phyloP scores from a whole-genome alignment of 2,329 filamentous ascomycete species.

The Cladosporium sp. region DNA sequence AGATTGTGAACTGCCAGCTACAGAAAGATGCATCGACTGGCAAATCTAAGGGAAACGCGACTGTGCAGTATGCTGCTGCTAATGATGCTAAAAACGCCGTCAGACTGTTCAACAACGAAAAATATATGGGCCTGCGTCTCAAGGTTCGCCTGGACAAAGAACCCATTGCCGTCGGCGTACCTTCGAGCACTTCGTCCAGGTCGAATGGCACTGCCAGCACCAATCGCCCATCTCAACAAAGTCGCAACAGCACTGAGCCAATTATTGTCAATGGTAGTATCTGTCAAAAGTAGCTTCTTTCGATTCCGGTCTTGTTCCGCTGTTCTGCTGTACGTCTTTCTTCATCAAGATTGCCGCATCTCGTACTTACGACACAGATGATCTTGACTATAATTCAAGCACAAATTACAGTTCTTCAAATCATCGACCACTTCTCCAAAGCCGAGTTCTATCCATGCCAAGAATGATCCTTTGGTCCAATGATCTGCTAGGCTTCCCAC shows the following conservation, averaged over 20 bases:
- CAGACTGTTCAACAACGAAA: conserved; percentile 20
- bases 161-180: conserved; percentile 16
- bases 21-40: conserved; percentile 20
- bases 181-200: not conserved
- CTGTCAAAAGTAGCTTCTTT: not conserved
- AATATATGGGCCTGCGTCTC: conserved; percentile 23
- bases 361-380: too few relatives aligned
- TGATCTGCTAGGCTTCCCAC: not conserved
- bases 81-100: conserved; percentile 25
- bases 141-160: conserved; percentile 26
- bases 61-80: conserved; percentile 23
- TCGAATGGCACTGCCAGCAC: not conserved
- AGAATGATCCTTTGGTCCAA: not conserved
- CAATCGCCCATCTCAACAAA: not conserved
- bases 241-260: conserved; percentile 11
- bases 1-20: conserved; percentile 20
- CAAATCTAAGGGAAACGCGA: conserved; percentile 27
- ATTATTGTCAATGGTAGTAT: conserved; percentile 23
- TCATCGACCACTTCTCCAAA: too few relatives aligned
- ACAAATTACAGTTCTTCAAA: too few relatives aligned
- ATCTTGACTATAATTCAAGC: too few relatives aligned
- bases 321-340: too few relatives aligned
- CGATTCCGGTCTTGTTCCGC: too few relatives aligned
- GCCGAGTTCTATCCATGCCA: too few relatives aligned
- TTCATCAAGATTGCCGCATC: too few relatives aligned